A percentile compares a stretch with the other conserved stretches of the same genome.
Conservation (phyloP, 1,139 yeast species). For the Geotrichum klebahnii region DNA sequence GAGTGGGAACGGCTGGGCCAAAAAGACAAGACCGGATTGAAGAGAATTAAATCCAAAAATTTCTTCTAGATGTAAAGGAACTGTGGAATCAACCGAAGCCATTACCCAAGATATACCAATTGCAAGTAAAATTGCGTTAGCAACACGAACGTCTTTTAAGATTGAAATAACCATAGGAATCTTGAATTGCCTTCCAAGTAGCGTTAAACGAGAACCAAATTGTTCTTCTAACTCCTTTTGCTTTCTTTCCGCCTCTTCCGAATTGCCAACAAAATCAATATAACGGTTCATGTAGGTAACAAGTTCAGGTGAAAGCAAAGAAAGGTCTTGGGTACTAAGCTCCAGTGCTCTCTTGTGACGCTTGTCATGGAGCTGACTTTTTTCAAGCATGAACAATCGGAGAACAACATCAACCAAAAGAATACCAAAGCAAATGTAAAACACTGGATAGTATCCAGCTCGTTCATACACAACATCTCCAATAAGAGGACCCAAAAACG, state of each 20-base stretch:
- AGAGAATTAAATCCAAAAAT: constrained; percentile 36
- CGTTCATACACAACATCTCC: constrained; percentile 40
- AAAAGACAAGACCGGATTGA: constrained; percentile 36
- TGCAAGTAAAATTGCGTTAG: constrained; percentile 32
- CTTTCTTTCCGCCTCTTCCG: constrained; percentile 1
- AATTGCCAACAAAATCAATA: not conserved
- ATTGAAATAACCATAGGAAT: constrained; percentile 29
- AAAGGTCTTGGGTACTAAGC: constrained; percentile 7
- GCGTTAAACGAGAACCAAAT: constrained; percentile 9
- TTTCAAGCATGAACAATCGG: constrained; percentile 38
- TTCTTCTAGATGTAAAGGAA: constrained; percentile 36
- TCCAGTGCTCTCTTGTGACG: constrained; percentile 19
- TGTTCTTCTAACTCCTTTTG: constrained; percentile 12
- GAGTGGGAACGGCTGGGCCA: constrained; percentile 38
- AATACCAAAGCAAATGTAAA: constrained; percentile 36
- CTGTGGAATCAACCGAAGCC: constrained; percentile 37
- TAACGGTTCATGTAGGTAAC: constrained; percentile 11
- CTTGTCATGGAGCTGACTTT: constrained; percentile 15
- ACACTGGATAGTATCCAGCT: constrained; percentile 39
- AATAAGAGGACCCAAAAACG: constrained; percentile 38
- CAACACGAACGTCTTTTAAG: constrained; percentile 28
- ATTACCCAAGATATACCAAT: constrained; percentile 36
- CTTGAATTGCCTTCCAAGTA: constrained; percentile 14
- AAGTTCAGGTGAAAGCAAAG: constrained; percentile 3
- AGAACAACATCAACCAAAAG: constrained; percentile 35